Evolutionary conservation across 805 yeast genomes (phyloP), one percentile per base, ranked within the genome.

Genomic region (Wickerhamomyces pijperi): DNA sequence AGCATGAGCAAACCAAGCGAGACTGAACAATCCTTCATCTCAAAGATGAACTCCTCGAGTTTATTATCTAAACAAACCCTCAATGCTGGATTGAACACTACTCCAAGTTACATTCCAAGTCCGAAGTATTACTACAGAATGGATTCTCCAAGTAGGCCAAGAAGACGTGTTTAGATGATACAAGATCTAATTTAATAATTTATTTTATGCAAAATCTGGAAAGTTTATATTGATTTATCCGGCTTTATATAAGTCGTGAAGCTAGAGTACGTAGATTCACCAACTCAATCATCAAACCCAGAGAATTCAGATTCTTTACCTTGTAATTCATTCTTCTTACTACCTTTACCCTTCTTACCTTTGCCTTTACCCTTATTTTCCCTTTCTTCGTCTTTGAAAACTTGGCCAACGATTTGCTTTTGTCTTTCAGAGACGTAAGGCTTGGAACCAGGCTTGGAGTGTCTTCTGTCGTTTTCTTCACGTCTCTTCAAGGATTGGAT

Each of bases 351-450:
- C 32, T 21, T 38, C 20, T 28, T 19, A 14, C 37, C 39, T 35
- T 16, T 40, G 14, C 32, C 8, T 19, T 31, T 36, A 32, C 42
- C 43, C 36, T 47, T 48, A n/a, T 31, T 32, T 14, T 46, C 47
- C 17, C 46, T 46, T 17, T 59, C 63, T 28, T 67, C 61, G 37
- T 72, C 74, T 48, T 78, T 73, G 50, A 79, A 74, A 6, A 84
- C 92, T 31, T 81, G 74, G 8, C 90, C 92, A 38, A 87, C 73
- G 48, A 92, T 78, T 56, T 88, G 97, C 64, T 83, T 85, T 55
- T 78, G 78, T 50, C 95, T 75, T 62, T 88, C 97, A 20, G 82
- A 67, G 38, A 65, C 67, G 54, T 67, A 71, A 12, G 78, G 76
- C 49, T 67, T 70, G 31, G 73, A 54, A 12, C 79, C 76, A 39